A percentile compares a stretch with the other conserved stretches of the same genome.
Evolutionary conservation across 805 yeast species (phyloP).

Genomic region (Lachancea thermotolerans): DNA sequence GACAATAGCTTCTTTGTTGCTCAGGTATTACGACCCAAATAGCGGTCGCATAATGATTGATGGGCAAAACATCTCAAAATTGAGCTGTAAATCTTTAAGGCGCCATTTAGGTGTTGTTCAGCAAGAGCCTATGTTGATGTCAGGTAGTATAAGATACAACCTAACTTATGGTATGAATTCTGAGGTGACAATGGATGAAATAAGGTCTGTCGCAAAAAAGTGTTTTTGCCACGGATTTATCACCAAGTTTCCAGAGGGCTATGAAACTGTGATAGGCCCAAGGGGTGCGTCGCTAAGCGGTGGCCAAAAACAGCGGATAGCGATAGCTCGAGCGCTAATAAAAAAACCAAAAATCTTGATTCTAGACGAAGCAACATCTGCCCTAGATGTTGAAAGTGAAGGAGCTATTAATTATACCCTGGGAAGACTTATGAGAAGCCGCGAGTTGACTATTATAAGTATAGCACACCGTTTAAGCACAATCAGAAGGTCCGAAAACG

Average conservation of each 20-base stretch:
- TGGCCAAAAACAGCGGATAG: conserved; percentile 85
- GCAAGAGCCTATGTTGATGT: conserved; percentile 71
- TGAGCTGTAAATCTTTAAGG: conserved; percentile 50
- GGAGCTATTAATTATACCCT: conserved; percentile 77
- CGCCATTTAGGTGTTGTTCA: conserved; percentile 63
- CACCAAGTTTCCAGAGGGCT: conserved; percentile 51
- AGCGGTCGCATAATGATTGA: conserved; percentile 44
- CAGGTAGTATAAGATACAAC: conserved; percentile 77
- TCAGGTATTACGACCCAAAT: conserved; percentile 46
- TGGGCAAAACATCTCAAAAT: conserved; percentile 42
- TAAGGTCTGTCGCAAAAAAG: conserved; percentile 40
- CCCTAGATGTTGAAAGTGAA: conserved; percentile 69
- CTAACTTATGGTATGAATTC: conserved; percentile 62
- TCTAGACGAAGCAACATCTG: conserved; percentile 87
- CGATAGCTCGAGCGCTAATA: conserved; percentile 78
- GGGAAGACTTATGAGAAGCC: conserved; percentile 50
- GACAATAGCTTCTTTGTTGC: conserved; percentile 56
- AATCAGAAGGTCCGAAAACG: conserved; percentile 74
- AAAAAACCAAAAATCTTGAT: conserved; percentile 65
- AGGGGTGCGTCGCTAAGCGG: conserved; percentile 70
- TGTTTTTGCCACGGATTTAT: conserved; percentile 60
- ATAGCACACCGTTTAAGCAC: conserved; percentile 94
- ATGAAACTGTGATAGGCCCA: conserved; percentile 63
- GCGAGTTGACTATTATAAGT: conserved; percentile 70
- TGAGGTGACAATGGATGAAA: conserved; percentile 50